Evolutionary conservation across 805 yeast species (phyloP), one percentile per base, ranked within the genome.

Genomic region (Spencermartinsiella europaea): DNA sequence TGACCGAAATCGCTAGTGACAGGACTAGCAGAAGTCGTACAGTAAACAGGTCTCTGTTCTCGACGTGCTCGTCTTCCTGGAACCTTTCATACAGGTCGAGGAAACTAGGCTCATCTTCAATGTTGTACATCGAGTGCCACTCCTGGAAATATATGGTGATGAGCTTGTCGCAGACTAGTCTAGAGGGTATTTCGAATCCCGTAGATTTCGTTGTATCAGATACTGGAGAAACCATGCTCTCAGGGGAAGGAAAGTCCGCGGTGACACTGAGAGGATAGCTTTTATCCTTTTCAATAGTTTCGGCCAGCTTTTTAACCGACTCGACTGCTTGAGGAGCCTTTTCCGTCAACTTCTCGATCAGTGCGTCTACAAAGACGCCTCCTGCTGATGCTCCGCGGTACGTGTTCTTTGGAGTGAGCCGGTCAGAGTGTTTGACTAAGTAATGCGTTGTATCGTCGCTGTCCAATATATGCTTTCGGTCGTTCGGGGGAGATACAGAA

Each of bases 51-150:
- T 49, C 38, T 12, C 12, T 25, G 20, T 37, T 37, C 19, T 37
- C 40, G 10, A 20, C 22, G 8, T 17, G 33, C 5, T 12, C 34
- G 19, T 33, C 31, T 21, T 45, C 45, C 45, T 39, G 45, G 42
- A 81, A 71, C 21, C 63, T 66, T 21, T 70, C 56, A 60, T 85
- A 87, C 51, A 79, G 77, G 19, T 69, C 67, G 59, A 83, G 69
- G 57, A 89, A 89, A n/a, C 79, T 73, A 37, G 76, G 76, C 52
- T 79, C 79, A 61, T 85, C 86, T 44, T 89, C 59, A 14, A 86
- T 71, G 0, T 95, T 95, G 19, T 82, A 69, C 3, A 79, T 65
- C 21, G 76, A 72, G 22, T 85, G 82, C 95, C 96, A 89, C 48
- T 83, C 82, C 51, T 79, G 80, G 65, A 87, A 88, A 60, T 76